Evolutionary conservation across 257 asterid genomes (phyloP).

Genomic region (Nicotiana attenuata): DNA sequence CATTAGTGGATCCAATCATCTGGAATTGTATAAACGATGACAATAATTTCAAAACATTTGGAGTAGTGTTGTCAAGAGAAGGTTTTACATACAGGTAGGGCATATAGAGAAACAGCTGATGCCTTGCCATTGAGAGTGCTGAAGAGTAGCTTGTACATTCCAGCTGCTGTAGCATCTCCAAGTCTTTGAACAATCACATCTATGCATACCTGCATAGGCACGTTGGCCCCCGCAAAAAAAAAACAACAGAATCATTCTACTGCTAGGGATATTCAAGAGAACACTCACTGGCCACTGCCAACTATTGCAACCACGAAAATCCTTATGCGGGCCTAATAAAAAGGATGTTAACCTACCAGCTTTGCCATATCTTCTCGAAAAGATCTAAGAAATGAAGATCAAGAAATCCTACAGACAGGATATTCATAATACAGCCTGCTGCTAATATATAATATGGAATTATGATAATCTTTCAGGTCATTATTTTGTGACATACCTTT

Average conservation of each 20-base stretch:
- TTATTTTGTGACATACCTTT: constrained; percentile 42
- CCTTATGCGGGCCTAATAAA: neutral
- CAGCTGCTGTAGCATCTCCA: constrained; percentile 98
- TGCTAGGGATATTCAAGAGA: neutral
- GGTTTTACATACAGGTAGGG: constrained; percentile 63
- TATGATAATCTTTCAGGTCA: neutral
- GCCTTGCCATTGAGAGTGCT: constrained; percentile 54
- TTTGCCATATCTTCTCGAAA: neutral
- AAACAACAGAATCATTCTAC: neutral
- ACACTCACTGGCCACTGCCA: neutral
- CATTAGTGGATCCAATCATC: neutral
- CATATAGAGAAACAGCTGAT: constrained; percentile 60
- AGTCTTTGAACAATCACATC: constrained; percentile 95
- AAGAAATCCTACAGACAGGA: neutral
- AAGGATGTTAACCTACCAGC: neutral
- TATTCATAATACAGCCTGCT: neutral
- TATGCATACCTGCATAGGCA: constrained; percentile 65
- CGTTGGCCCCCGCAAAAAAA: neutral
- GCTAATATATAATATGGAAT: neutral
- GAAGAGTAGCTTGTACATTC: constrained; percentile 74
- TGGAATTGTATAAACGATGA: neutral
- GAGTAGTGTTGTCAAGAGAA: neutral
- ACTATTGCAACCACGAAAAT: neutral
- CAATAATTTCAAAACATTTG: neutral
- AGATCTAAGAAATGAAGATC: neutral